A percentile compares a stretch with the other conserved stretches of the same genome.
These are phyloP conservation scores for Lolium multiflorum DNA, from an alignment of 176 grass and related monocot genomes.

Conservation along the genomic window DNA sequence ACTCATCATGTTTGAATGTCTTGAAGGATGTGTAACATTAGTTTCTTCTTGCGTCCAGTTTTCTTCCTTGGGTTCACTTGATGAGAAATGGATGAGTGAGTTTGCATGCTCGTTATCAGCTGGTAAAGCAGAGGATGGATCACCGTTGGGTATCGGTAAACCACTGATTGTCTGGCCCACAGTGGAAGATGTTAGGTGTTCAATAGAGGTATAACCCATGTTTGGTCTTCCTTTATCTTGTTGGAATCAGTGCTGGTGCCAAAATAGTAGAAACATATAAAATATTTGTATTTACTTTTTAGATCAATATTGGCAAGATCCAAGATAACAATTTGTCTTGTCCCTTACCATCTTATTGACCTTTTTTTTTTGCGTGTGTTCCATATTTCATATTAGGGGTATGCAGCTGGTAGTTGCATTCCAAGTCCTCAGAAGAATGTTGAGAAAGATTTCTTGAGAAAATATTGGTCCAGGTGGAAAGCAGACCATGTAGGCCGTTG, in stretches of 20 bases:
- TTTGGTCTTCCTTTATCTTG: conserved; percentile 14
- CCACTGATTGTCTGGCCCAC: conserved; percentile 91
- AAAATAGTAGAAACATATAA: background rate
- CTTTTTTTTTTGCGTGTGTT: conserved; percentile 11
- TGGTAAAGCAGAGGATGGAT: conserved; percentile 77
- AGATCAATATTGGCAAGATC: conserved; percentile 10
- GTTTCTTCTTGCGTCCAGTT: conserved; percentile 63
- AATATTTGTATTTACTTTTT: background rate
- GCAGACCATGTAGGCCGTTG: conserved; percentile 83
- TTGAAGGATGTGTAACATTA: conserved; percentile 18
- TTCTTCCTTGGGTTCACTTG: conserved; percentile 93
- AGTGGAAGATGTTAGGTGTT: conserved; percentile 92
- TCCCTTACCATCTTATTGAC: conserved; percentile 12
- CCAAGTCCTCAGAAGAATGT: conserved; percentile 98
- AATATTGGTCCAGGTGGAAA: conserved; percentile 96
- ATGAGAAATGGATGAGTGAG: conserved; percentile 94
- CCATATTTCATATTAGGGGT: conserved; percentile 63
- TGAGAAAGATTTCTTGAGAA: conserved; percentile 87
- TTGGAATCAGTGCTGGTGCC: conserved; percentile 11
- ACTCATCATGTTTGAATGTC: conserved; percentile 10
- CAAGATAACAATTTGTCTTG: conserved; percentile 23
- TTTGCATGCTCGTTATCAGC: conserved; percentile 78
- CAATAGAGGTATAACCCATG: conserved; percentile 73
- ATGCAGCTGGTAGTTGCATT: conserved; percentile 94
- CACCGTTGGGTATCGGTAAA: conserved; percentile 70